A percentile compares a stretch with the other conserved stretches of the same genome.
phyloP scores from a whole-genome alignment of 2,329 filamentous ascomycete genomes.

The Colletotrichum chrysophilum region DNA sequence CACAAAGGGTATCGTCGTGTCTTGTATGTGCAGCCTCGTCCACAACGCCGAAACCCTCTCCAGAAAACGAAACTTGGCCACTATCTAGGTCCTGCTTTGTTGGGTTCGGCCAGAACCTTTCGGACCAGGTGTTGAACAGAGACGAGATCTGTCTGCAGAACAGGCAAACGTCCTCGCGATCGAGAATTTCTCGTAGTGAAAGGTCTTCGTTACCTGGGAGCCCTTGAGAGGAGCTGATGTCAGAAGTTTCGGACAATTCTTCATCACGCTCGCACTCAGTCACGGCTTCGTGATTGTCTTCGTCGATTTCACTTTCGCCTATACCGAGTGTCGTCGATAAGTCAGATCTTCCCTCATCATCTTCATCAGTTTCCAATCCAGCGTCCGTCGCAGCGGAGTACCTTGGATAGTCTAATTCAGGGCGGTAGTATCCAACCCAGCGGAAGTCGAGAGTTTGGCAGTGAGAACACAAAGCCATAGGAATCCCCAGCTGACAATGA shows the following conservation, averaged over 20 bases:
- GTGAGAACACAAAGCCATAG: neutral
- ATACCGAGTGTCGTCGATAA: rapidly evolving
- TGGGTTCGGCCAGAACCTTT: neutral
- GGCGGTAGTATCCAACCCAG: neutral
- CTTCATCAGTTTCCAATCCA: neutral
- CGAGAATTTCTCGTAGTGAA: neutral
- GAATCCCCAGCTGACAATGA: neutral
- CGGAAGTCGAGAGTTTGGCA: neutral
- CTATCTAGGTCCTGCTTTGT: neutral
- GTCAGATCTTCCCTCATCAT: neutral
- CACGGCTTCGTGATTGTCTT: neutral
- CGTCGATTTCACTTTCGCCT: neutral
- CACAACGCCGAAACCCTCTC: rapidly evolving
- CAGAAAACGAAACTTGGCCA: neutral
- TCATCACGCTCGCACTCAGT: rapidly evolving
- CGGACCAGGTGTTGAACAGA: neutral
- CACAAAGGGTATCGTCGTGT: neutral
- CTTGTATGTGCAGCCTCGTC: neutral
- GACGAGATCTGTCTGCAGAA: neutral
- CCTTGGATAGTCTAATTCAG: neutral
- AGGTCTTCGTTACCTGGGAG: neutral
- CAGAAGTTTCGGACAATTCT: neutral
- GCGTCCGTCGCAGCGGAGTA: rapidly evolving
- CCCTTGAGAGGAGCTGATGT: neutral
- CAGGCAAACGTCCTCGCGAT: neutral